Evolutionary conservation across 208 protist species (phyloP).

Genomic region (Leishmania lainsoni): DNA sequence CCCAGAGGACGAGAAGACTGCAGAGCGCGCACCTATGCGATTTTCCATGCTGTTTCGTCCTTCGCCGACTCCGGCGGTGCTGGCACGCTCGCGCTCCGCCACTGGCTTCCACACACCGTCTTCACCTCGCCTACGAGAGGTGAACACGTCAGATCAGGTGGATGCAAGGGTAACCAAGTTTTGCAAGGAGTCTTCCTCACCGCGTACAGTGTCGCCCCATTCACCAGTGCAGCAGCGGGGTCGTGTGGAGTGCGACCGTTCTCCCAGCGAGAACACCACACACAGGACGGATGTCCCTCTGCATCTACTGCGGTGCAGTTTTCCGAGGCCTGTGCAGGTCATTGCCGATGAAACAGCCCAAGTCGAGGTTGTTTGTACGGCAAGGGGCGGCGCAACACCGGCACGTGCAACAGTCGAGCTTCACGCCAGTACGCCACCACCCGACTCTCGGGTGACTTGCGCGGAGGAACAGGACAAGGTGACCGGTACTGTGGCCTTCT

Average conservation of each 20-base stretch:
- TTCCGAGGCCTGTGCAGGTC: neutral
- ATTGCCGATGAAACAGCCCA: neutral
- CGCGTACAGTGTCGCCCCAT: constrained; percentile 17
- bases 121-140: constrained; percentile 31
- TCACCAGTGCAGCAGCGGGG: constrained; percentile 18
- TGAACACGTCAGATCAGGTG: constrained; percentile 34
- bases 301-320: neutral
- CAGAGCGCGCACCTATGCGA: constrained; percentile 37
- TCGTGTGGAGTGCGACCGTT: constrained; percentile 2
- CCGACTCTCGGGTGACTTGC: neutral
- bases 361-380: neutral
- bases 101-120: neutral
- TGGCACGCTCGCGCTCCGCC: neutral
- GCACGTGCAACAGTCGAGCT: neutral
- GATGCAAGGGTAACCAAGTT: constrained; percentile 7
- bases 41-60: constrained; percentile 40
- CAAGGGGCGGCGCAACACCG: neutral
- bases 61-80: constrained; percentile 11
- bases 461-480: neutral
- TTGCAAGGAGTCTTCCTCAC: constrained; percentile 9
- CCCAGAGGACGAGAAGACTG: constrained; percentile 8
- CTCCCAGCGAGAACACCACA: neutral
- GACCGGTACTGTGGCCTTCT: constrained; percentile 15
- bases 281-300: neutral
- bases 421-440: neutral